Evolutionary conservation across 2,329 filamentous ascomycete genomes (phyloP).

Genomic region (Xylaria hypoxylon): DNA sequence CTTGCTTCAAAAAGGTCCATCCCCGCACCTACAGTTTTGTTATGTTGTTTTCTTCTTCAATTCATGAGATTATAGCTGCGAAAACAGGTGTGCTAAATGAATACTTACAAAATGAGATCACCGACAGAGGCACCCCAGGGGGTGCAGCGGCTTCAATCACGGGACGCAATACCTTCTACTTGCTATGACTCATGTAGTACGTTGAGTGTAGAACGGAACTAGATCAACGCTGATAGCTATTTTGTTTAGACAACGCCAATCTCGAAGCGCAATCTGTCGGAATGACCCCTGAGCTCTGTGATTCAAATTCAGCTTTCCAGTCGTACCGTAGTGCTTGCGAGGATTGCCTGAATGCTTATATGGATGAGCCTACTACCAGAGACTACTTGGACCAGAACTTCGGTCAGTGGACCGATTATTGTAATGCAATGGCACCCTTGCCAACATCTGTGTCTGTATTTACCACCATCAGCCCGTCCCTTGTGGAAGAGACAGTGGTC

Average conservation of each 20-base stretch:
- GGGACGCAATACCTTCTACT: neutral
- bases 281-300: constrained; percentile 5
- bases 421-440: neutral
- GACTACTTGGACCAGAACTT: neutral
- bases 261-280: constrained; percentile 19
- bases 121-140: neutral
- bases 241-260: constrained; percentile 16
- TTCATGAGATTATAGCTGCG: neutral
- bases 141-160: neutral
- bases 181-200: constrained; percentile 25
- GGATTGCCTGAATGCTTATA: neutral
- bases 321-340: neutral
- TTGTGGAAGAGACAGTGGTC: neutral
- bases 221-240: neutral
- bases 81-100: neutral
- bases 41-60: neutral
- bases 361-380: neutral
- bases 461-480: neutral
- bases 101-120: neutral
- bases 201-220: neutral
- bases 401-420: constrained; percentile 12
- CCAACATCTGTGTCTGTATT: neutral
- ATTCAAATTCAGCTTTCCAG: neutral
- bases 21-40: constrained; percentile 9
- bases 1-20: neutral